Conservation (phyloP, 2,329 filamentous ascomycete genomes). For the Fusarium odoratissimum region DNA sequence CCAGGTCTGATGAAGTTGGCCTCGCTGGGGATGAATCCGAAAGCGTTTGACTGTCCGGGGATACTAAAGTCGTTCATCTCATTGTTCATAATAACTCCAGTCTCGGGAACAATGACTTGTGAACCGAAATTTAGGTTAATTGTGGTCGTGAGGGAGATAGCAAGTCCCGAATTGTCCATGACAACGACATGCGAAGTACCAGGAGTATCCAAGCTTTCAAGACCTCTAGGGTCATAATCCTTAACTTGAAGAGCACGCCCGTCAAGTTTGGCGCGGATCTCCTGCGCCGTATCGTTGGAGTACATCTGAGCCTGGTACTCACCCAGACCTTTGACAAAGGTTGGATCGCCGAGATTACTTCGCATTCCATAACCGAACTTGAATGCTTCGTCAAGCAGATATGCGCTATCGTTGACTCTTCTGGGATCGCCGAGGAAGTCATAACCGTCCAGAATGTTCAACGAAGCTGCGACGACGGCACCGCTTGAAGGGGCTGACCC, state of each 20-base stretch:
- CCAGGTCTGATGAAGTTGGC: constrained; percentile 81
- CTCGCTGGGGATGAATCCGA: constrained; percentile 80
- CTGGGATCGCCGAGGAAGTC: constrained; percentile 68
- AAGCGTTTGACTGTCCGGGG: constrained; percentile 75
- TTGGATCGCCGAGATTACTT: constrained; percentile 79
- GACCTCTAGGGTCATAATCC: constrained; percentile 58
- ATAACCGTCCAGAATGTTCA: constrained; percentile 83
- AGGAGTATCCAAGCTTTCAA: constrained; percentile 67
- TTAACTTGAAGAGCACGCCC: constrained; percentile 55
- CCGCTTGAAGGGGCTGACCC: constrained; percentile 80
- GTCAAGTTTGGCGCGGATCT: constrained; percentile 60
- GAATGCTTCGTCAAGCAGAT: constrained; percentile 85
- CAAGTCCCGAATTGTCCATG: constrained; percentile 76
- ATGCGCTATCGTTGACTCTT: constrained; percentile 71
- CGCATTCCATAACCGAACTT: constrained; percentile 84
- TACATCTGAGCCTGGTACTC: constrained; percentile 73
- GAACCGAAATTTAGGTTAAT: constrained; percentile 85
- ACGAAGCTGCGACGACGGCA: constrained; percentile 73
- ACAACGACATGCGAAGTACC: constrained; percentile 76
- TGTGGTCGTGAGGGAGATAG: constrained; percentile 82
- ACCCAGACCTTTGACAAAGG: constrained; percentile 71
- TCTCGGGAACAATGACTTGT: constrained; percentile 81
- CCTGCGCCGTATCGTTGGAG: constrained; percentile 68
- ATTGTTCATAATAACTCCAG: constrained; percentile 78
- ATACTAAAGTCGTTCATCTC: constrained; percentile 81